A percentile compares a stretch with the other conserved stretches of the same genome.
phyloP scores from a whole-genome alignment of 2,329 filamentous ascomycete genomes.

The Fusarium albidum region DNA sequence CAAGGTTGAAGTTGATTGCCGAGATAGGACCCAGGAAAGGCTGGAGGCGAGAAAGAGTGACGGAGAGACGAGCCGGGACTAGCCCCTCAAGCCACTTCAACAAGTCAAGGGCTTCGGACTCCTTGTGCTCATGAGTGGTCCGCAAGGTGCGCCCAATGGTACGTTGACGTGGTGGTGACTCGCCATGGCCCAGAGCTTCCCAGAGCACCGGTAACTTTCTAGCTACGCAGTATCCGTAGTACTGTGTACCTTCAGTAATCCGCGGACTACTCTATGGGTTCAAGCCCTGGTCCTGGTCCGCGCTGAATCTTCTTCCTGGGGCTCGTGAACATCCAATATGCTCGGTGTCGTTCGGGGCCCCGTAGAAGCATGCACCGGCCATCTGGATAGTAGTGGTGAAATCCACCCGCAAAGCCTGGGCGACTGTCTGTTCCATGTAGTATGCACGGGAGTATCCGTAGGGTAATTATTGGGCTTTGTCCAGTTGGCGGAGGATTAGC shows the following conservation, averaged over 20 bases:
- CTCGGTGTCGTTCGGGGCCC: neutral
- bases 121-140: conserved; percentile 12
- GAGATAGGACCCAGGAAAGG: conserved; percentile 3
- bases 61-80: conserved; percentile 16
- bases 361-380: neutral
- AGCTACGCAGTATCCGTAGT: conserved; percentile 30
- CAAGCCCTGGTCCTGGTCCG: conserved; percentile 6
- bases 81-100: conserved; percentile 14
- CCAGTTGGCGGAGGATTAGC: neutral
- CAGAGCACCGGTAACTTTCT: conserved; percentile 36
- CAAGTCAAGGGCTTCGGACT: conserved; percentile 32
- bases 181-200: conserved; percentile 33
- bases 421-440: neutral
- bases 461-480: neutral
- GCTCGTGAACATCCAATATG: neutral
- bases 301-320: neutral
- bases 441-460: neutral
- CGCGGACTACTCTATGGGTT: conserved; percentile 5
- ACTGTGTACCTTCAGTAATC: too few relatives aligned
- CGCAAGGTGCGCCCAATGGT: conserved; percentile 12
- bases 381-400: neutral
- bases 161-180: conserved; percentile 22
- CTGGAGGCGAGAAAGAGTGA: conserved; percentile 8
- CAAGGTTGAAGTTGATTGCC: conserved; percentile 7
- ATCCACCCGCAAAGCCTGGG: neutral